phyloP scores from a whole-genome alignment of 2,329 filamentous ascomycete genomes.

The Ramichloridium luteum region DNA sequence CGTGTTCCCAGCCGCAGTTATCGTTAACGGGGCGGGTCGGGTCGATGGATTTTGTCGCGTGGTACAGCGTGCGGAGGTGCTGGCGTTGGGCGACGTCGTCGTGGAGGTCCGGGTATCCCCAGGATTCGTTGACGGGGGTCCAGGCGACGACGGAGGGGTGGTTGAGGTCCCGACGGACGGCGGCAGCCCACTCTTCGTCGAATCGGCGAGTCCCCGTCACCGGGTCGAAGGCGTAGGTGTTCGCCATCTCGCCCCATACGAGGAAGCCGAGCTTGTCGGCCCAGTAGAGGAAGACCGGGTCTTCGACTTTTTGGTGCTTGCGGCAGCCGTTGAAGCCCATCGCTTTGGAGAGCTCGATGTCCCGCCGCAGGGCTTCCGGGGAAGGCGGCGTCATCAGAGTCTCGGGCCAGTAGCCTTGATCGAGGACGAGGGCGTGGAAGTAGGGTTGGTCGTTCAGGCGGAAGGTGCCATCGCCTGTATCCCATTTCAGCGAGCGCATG shows the following conservation, averaged over 20 bases:
- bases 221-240: conserved; percentile 52
- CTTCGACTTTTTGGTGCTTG: conserved; percentile 54
- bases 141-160: conserved; percentile 53
- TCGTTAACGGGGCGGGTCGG: conserved; percentile 54
- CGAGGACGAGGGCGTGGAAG: conserved; percentile 49
- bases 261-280: conserved; percentile 49
- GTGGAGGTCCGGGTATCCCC: conserved; percentile 50
- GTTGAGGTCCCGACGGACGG: conserved; percentile 52
- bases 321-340: conserved; percentile 55
- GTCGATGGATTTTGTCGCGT: conserved; percentile 52
- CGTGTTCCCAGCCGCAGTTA: conserved; percentile 62
- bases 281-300: conserved; percentile 49
- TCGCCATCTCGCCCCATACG: conserved; percentile 54
- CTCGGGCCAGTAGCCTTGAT: conserved; percentile 53
- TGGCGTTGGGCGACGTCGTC: conserved; percentile 47
- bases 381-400: conserved; percentile 49
- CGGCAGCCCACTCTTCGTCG: conserved; percentile 52
- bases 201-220: conserved; percentile 47
- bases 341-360: conserved; percentile 45
- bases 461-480: conserved; percentile 45
- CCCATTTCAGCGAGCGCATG: conserved; percentile 50
- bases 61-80: conserved; percentile 52
- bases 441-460: conserved; percentile 46
- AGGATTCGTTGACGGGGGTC: conserved; percentile 54
- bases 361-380: conserved; percentile 32